Conservation (phyloP, 2,329 filamentous ascomycete species). For the Hirsutella thompsonii region DNA sequence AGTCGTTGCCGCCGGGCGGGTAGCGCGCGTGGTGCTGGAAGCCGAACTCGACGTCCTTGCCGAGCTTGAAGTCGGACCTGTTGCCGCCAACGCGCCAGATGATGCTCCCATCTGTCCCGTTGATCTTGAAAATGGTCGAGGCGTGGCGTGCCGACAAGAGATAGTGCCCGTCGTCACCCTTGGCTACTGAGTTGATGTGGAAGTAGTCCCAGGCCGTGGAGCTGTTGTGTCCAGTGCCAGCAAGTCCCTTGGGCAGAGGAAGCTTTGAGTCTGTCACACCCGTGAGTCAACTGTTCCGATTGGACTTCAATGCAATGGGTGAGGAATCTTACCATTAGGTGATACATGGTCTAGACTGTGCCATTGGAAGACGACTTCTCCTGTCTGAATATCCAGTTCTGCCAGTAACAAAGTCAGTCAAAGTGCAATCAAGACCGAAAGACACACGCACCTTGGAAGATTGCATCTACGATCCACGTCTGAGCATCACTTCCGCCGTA, state of each 20-base stretch:
- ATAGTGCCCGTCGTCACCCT: slow-evolving; percentile 36
- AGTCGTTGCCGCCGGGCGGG: neutral
- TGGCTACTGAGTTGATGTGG: slow-evolving; percentile 43
- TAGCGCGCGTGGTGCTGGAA: neutral
- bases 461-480: no score
- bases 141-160: slow-evolving; percentile 39
- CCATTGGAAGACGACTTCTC: neutral
- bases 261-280: neutral
- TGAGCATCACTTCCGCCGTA: no score
- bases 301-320: neutral
- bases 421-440: neutral
- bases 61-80: slow-evolving; percentile 20
- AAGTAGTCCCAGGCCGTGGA: slow-evolving; percentile 37
- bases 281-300: neutral
- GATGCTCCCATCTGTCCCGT: slow-evolving; percentile 29
- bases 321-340: neutral
- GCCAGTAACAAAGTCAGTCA: neutral
- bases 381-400: neutral
- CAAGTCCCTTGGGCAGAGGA: neutral
- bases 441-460: no score
- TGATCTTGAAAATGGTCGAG: slow-evolving; percentile 32
- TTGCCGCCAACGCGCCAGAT: slow-evolving; percentile 41
- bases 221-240: neutral
- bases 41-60: neutral
- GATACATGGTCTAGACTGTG: neutral